Percentiles rank a stretch among this genome's conserved stretches.
Conservation (phyloP, 2,329 filamentous ascomycete genomes). For the Colletotrichum sp. region DNA sequence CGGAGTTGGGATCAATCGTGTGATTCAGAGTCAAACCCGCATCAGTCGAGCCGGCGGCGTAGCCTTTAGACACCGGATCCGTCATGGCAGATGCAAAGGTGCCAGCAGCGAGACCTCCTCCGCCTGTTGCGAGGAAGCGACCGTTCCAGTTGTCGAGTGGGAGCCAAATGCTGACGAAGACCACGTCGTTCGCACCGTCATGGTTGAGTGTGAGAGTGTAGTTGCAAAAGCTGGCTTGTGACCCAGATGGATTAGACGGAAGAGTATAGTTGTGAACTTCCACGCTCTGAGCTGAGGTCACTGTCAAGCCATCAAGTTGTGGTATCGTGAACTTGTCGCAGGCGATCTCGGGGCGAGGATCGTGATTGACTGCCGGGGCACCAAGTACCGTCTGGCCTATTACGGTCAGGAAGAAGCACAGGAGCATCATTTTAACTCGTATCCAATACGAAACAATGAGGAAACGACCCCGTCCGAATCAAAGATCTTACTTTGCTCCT, state of each 20-base stretch:
- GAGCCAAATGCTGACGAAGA: constrained; percentile 23
- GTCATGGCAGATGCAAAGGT: constrained; percentile 37
- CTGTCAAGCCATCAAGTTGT: background rate
- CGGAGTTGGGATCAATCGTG: constrained; percentile 16
- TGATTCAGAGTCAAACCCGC: constrained; percentile 24
- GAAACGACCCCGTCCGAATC: background rate
- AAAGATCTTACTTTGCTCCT: background rate
- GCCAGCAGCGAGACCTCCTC: constrained; percentile 32
- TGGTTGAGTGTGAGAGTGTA: constrained; percentile 21
- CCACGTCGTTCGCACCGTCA: constrained; percentile 12
- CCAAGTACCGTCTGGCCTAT: background rate
- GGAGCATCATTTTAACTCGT: background rate
- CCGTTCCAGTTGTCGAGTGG: constrained; percentile 27
- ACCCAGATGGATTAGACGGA: background rate
- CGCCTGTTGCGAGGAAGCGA: constrained; percentile 23
- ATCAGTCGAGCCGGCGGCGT: constrained; percentile 27
- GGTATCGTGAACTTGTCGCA: background rate
- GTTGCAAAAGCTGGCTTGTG: constrained; percentile 20
- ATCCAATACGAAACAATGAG: background rate
- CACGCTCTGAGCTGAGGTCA: background rate
- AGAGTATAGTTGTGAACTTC: background rate
- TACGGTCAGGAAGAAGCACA: background rate
- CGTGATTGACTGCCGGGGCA: background rate
- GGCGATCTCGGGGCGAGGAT: background rate
- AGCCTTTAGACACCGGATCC: constrained; percentile 34